A percentile compares a stretch with the other conserved stretches of the same genome.
Conservation (phyloP, 2,329 filamentous ascomycete species). For the Stemphylium vesicarium region DNA sequence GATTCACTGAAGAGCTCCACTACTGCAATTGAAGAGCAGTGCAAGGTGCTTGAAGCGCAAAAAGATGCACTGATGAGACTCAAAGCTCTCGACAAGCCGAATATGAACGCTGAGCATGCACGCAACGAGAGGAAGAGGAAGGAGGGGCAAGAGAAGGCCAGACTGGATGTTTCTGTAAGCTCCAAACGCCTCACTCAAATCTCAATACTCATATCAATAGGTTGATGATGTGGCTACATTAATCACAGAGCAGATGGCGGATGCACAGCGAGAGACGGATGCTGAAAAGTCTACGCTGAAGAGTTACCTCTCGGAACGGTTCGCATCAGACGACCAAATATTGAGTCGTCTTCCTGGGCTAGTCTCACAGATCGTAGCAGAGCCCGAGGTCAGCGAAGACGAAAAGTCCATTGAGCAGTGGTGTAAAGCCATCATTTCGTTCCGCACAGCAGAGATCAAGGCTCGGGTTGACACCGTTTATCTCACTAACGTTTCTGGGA, state of each 20-base stretch:
- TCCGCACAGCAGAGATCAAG: constrained; percentile 51
- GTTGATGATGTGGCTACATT: constrained; percentile 40
- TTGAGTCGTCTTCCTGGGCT: constrained; percentile 71
- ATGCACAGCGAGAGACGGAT: constrained; percentile 57
- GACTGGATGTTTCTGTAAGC: constrained; percentile 49
- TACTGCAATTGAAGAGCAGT: constrained; percentile 68
- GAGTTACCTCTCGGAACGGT: constrained; percentile 57
- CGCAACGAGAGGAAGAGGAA: constrained; percentile 47
- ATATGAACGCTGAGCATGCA: constrained; percentile 47
- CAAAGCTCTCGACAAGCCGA: constrained; percentile 55
- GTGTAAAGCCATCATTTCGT: constrained; percentile 53
- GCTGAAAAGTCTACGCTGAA: constrained; percentile 55
- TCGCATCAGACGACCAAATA: constrained; percentile 70
- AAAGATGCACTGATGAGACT: constrained; percentile 65
- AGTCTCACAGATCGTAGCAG: constrained; percentile 62
- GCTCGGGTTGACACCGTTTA: constrained; percentile 60
- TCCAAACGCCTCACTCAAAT: accelerated
- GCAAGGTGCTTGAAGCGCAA: constrained; percentile 66
- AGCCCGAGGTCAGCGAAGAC: constrained; percentile 59
- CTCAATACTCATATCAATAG: constrained; percentile 18
- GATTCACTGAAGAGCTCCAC: constrained; percentile 70
- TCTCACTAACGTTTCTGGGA: constrained; percentile 50
- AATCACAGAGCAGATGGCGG: constrained; percentile 43
- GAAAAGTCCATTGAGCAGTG: constrained; percentile 62
- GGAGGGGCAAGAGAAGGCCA: constrained; percentile 50